Conservation (phyloP, 2,329 filamentous ascomycete species). For the Scleromitrula shiraiana region DNA sequence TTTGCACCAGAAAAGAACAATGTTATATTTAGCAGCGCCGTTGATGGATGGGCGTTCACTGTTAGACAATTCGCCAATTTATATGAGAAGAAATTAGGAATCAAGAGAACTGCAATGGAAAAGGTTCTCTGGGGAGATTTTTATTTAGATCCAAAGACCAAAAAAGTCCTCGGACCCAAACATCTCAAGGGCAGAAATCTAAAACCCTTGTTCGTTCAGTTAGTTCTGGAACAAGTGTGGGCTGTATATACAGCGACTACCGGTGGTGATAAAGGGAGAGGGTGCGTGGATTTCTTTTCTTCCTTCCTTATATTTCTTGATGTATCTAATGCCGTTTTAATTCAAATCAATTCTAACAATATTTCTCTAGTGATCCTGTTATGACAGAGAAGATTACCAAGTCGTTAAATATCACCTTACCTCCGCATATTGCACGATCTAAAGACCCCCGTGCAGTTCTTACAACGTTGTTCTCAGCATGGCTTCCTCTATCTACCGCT, state of each 20-base stretch:
- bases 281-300: constrained; percentile 48
- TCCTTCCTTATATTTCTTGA: constrained; percentile 27
- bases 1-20: constrained; percentile 98
- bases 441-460: constrained; percentile 77
- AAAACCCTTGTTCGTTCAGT: constrained; percentile 95
- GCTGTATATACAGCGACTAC: constrained; percentile 87
- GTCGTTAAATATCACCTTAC: constrained; percentile 74
- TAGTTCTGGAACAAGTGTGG: constrained; percentile 94
- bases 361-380: constrained; percentile 53
- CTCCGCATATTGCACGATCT: constrained; percentile 75
- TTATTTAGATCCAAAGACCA: constrained; percentile 94
- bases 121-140: constrained; percentile 96
- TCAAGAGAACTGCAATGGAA: constrained; percentile 80
- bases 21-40: constrained; percentile 95
- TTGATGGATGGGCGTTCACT: constrained; percentile 99
- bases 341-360: constrained; percentile 21
- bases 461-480: constrained; percentile 77
- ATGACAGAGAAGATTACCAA: constrained; percentile 93
- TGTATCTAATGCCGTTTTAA: constrained; percentile 18
- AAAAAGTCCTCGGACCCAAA: constrained; percentile 81
- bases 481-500: constrained; percentile 89
- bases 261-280: constrained; percentile 73
- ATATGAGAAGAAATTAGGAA: constrained; percentile 95
- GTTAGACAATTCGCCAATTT: constrained; percentile 86
- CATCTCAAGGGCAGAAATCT: constrained; percentile 86